Evolutionary conservation across 2,329 filamentous ascomycete species (phyloP), one percentile per base, ranked within the genome.

Genomic region (Fusarium gaditjirri): DNA sequence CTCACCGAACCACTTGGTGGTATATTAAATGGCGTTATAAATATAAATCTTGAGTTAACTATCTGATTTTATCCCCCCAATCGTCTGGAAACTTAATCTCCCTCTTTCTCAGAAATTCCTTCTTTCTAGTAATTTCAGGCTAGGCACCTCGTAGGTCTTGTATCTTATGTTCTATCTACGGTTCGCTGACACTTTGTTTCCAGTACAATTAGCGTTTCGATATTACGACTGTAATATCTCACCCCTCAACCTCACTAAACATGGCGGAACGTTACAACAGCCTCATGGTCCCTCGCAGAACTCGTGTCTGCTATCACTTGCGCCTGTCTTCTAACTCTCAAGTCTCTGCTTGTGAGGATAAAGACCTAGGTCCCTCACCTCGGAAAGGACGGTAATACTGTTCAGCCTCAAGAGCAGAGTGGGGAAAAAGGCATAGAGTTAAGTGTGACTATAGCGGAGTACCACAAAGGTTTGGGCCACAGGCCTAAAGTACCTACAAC

Each of bases 161-260:
- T 10, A 17, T 36, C 35, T 17, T 11, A 36, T 36, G 16, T 36
- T 29, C 29, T 29, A 5, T 1, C 9, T 2, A 1, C 2, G 3
- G 16, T 8, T 1, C 1, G 1, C 0, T 0, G 4, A 7, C 35
- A 36, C 35, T 36, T 11, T 3, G 5, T 57, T 69, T 14, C 13
- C 29, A 73, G 71, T 10, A 73, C 70, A 0, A 49, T 75, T 14
- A 53, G 39, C 1, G 55, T 75, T 2, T 72, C 72, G 0, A 68
- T 72, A 6, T 43, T 74, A 0, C 58, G 72, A 7, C 35, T 75
- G 12, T 69, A 71, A 14, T 75, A 71, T 71, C 69, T 75, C 3
- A 62, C 47, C 1, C 71, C 61, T 2, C 3, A 39, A 1, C 19
- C 27, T 2, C 69, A 75, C 29, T 4, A 63, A 11, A 71, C 71